Conservation (phyloP, 2,329 filamentous ascomycete species). For the Peltaster fructicola region DNA sequence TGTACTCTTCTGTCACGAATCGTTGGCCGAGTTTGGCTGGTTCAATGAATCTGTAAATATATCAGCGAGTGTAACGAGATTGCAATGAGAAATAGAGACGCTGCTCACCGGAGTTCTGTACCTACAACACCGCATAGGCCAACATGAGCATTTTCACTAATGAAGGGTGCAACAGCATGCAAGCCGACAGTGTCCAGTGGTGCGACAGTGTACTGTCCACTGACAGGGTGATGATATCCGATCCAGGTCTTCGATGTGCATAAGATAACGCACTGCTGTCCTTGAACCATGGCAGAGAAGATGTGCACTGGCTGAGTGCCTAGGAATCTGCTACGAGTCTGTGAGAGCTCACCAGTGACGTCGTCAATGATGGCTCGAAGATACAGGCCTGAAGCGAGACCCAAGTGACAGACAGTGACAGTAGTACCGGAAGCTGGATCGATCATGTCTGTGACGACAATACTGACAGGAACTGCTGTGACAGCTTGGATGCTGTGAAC, state of each 20-base stretch:
- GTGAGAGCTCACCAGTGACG: slow-evolving; percentile 83
- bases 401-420: slow-evolving; percentile 88
- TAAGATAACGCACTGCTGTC: slow-evolving; percentile 56
- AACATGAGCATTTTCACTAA: slow-evolving; percentile 67
- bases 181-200: slow-evolving; percentile 58
- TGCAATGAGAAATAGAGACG: not conserved
- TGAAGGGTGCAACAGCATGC: slow-evolving; percentile 93
- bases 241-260: slow-evolving; percentile 92
- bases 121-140: slow-evolving; percentile 18
- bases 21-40: slow-evolving; percentile 76
- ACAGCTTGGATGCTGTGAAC: slow-evolving; percentile 89
- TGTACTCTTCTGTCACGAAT: slow-evolving; percentile 69
- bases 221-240: slow-evolving; percentile 77
- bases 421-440: slow-evolving; percentile 80
- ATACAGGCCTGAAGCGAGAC: slow-evolving; percentile 88
- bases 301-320: slow-evolving; percentile 80
- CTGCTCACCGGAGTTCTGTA: slow-evolving; percentile 4
- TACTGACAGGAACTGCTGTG: slow-evolving; percentile 71
- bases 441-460: slow-evolving; percentile 88
- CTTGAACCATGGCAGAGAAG: slow-evolving; percentile 77
- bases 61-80: slow-evolving; percentile 1
- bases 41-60: slow-evolving; percentile 54
- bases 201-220: slow-evolving; percentile 77
- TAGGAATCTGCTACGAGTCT: slow-evolving; percentile 85
- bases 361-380: slow-evolving; percentile 89